phyloP scores from a whole-genome alignment of 352 stramenopile species.

The Globisporangium cystogenes region DNA sequence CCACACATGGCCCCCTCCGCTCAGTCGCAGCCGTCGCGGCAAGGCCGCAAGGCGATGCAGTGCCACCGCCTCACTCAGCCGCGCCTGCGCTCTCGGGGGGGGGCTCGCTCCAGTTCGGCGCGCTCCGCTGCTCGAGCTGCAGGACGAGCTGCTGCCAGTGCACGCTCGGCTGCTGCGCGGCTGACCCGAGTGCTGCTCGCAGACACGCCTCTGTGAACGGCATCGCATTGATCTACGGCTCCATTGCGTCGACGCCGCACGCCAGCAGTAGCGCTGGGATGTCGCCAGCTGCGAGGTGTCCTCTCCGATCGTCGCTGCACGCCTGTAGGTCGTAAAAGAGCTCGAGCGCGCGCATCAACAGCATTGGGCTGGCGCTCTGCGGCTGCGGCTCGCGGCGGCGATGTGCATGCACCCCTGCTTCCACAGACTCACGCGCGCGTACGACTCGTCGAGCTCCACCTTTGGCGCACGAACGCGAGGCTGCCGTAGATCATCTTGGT shows the following conservation, averaged over 20 bases:
- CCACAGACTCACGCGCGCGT: slow-evolving; percentile 56
- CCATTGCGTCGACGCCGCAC: background rate
- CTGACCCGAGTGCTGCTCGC: slow-evolving; percentile 16
- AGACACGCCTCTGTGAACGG: slow-evolving; percentile 8
- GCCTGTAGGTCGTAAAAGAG: slow-evolving; percentile 20
- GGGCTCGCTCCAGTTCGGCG: slow-evolving; percentile 19
- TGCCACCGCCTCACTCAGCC: too few species aligned
- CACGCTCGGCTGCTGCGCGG: slow-evolving; percentile 22
- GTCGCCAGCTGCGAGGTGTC: slow-evolving; percentile 6
- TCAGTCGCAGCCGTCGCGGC: too few species aligned
- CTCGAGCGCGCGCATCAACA: slow-evolving; percentile 10
- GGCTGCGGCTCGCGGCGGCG: slow-evolving; percentile 14
- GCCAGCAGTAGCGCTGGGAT: background rate
- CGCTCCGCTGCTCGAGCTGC: slow-evolving; percentile 28
- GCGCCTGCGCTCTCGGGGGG: slow-evolving; percentile 21
- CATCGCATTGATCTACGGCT: background rate
- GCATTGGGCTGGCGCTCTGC: background rate
- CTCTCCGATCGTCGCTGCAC: background rate
- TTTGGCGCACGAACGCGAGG: slow-evolving; percentile 31
- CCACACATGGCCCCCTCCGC: too few species aligned
- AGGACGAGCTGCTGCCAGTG: slow-evolving; percentile 67
- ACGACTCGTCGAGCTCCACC: slow-evolving; percentile 49
- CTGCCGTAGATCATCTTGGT: slow-evolving; percentile 44
- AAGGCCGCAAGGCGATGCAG: too few species aligned
- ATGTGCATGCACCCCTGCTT: slow-evolving; percentile 57